Base-by-base conservation (phyloP, 768 basidiomycete species). In the Boletus rubescentipes region DNA sequence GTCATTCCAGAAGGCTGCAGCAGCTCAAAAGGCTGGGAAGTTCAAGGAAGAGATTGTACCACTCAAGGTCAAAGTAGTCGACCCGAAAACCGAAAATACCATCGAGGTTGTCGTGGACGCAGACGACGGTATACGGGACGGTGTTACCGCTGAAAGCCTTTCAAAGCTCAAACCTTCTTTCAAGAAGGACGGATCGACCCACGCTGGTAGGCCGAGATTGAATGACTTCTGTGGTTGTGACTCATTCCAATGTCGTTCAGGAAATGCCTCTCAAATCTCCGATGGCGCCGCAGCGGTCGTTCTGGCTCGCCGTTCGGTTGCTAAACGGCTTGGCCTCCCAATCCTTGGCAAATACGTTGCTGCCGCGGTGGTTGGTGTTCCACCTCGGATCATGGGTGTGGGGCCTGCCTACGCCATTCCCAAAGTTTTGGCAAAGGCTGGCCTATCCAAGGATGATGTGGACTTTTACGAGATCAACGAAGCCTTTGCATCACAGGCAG, bases 381-480 rank as follows among this genome's bases (percentile, higher is more conserved):
- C 90, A 3, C 91, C 91, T 40, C 82, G 83, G 57, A 84, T 93
- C 68, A 94, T 93, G 91, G 93, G 93, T 64, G 84, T 96, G 63
- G 93, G 93, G 49, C 93, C 93, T 2, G 90, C 90, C 34, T 89
- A 81, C 69, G 94, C 93, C 42, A 91, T 94, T 60, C 92, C 93
- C 40, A 81, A 82, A 54, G 78, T 79, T 29, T 83, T 94, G 52
- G 77, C 80, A 61, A 79, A 82, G 63, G 77, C 81, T 2, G 89
- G 90, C 15, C 76, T 95, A 44, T 68, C 73, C 39, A 74, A 77
- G 54, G 73, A 81, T 42, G 93, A 95, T 62, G 75, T 96, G 60
- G 93, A 96, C 73, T 91, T 95, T 67, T 96, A 77, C 73, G 91
- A 94, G 74, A 92, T 93, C 72, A 94, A 94, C 68, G 92, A 93